phyloP scores from a whole-genome alignment of 345 rosid genomes.

The Kandelia obovata region DNA sequence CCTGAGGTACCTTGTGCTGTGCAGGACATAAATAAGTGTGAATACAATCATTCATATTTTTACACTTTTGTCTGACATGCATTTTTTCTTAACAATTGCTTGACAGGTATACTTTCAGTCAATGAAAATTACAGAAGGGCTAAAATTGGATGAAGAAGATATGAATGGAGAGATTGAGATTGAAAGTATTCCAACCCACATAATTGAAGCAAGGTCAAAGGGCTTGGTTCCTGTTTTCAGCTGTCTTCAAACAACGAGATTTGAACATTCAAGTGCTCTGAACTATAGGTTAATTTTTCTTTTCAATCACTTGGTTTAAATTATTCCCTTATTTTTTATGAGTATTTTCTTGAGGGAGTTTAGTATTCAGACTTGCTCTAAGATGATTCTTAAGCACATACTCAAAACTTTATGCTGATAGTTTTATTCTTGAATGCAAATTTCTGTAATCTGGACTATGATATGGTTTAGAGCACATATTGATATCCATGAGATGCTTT shows the following conservation, averaged over 20 bases:
- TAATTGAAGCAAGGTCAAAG: constrained; percentile 63
- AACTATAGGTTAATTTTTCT: neutral
- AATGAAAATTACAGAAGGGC: constrained; percentile 28
- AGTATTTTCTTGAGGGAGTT: neutral
- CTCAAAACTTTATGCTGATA: neutral
- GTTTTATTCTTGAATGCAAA: neutral
- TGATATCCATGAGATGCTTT: neutral
- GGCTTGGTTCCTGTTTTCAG: constrained; percentile 66
- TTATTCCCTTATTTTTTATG: too few species aligned
- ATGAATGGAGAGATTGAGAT: constrained; percentile 65
- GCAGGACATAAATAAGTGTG: constrained; percentile 6
- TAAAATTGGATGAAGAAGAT: constrained; percentile 34
- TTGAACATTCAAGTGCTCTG: constrained; percentile 41
- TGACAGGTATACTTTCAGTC: constrained; percentile 62
- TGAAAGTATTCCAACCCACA: constrained; percentile 52
- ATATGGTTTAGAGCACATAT: neutral
- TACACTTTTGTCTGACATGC: neutral
- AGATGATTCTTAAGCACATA: too few species aligned
- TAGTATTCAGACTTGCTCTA: too few species aligned
- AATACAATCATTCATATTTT: neutral
- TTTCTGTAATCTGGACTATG: too few species aligned
- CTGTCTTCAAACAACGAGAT: constrained; percentile 39
- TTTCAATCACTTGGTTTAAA: neutral
- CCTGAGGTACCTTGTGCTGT: constrained; percentile 45
- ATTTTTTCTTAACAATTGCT: constrained; percentile 20